Evolutionary conservation across 2,329 filamentous ascomycete genomes (phyloP).

Genomic region (Colletotrichum cordylinicola): DNA sequence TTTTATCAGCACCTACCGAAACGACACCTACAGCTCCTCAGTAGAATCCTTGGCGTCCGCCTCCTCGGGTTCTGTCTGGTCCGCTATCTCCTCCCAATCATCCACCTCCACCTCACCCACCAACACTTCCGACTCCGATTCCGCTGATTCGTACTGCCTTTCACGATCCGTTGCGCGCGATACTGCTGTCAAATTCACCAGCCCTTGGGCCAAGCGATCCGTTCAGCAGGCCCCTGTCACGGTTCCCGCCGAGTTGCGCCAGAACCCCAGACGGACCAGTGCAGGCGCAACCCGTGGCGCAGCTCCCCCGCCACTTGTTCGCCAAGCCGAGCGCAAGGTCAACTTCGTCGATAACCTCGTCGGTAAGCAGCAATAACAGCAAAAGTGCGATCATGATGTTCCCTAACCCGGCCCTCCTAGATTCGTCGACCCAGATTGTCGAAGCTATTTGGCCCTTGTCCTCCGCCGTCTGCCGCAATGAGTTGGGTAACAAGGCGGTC

Average conservation of each 20-base stretch:
- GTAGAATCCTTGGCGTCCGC: constrained; percentile 78
- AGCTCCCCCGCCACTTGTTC: constrained; percentile 76
- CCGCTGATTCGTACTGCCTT: constrained; percentile 49
- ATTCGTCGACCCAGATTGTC: constrained; percentile 96
- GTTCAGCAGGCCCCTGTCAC: constrained; percentile 28
- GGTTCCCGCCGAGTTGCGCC: constrained; percentile 66
- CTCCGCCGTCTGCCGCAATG: constrained; percentile 76
- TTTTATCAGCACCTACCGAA: constrained; percentile 53
- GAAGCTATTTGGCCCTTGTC: constrained; percentile 97
- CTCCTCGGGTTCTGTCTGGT: constrained; percentile 80
- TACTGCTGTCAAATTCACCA: constrained; percentile 30
- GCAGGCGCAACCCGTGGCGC: constrained; percentile 52
- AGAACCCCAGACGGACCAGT: constrained; percentile 66
- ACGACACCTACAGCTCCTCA: constrained; percentile 71
- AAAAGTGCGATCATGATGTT: constrained; percentile 18
- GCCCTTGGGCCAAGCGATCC: constrained; percentile 36
- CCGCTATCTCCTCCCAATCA: constrained; percentile 71
- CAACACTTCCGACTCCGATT: constrained; percentile 61
- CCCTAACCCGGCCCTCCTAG: constrained; percentile 56
- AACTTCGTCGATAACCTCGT: constrained; percentile 97
- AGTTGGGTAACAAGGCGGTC: constrained; percentile 76
- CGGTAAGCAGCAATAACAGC: constrained; percentile 71
- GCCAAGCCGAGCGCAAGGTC: constrained; percentile 90
- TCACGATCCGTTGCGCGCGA: constrained; percentile 37
- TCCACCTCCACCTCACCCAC: constrained; percentile 74